These are phyloP conservation scores for Aspergillus versicolor DNA, from an alignment of 2,329 filamentous ascomycete species.

Conservation along the genomic window DNA sequence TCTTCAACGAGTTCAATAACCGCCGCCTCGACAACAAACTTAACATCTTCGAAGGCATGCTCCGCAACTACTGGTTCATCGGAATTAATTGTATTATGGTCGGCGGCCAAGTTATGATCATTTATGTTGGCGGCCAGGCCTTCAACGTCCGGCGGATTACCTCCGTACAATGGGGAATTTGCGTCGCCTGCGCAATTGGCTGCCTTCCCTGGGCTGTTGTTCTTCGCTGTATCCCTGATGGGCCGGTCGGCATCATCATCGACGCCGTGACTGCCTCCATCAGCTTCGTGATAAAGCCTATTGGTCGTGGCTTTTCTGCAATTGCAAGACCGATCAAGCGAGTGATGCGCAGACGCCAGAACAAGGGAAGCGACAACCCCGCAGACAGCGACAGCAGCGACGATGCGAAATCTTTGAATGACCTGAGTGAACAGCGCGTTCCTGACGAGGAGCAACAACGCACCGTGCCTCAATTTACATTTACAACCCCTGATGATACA, in stretches of 20 bases:
- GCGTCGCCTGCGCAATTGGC: conserved; percentile 76
- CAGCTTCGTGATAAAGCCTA: conserved; percentile 49
- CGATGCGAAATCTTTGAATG: conserved; percentile 1
- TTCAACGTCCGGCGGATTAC: conserved; percentile 73
- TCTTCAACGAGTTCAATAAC: conserved; percentile 98
- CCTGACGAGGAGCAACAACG: conserved; percentile 9
- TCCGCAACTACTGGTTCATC: conserved; percentile 84
- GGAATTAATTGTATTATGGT: conserved; percentile 84
- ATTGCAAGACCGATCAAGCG: conserved; percentile 25
- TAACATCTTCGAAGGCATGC: conserved; percentile 91
- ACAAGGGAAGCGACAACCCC: conserved; percentile 1
- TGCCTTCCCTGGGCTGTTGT: conserved; percentile 81
- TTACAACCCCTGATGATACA: conserved; percentile 8
- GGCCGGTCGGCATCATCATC: conserved; percentile 46
- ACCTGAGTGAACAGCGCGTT: neutral
- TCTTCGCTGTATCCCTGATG: conserved; percentile 80
- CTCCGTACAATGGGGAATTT: conserved; percentile 81
- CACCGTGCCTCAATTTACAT: conserved; percentile 2
- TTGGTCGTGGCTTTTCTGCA: conserved; percentile 32
- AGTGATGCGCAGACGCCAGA: conserved; percentile 16
- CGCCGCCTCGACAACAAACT: conserved; percentile 90
- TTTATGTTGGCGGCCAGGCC: conserved; percentile 78
- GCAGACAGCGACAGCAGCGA: neutral
- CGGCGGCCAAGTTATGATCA: conserved; percentile 83
- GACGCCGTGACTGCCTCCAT: conserved; percentile 55